Percentiles rank a stretch among this genome's conserved stretches.
phyloP scores from a whole-genome alignment of 176 grass and related monocot species.

The Musa acuminata region DNA sequence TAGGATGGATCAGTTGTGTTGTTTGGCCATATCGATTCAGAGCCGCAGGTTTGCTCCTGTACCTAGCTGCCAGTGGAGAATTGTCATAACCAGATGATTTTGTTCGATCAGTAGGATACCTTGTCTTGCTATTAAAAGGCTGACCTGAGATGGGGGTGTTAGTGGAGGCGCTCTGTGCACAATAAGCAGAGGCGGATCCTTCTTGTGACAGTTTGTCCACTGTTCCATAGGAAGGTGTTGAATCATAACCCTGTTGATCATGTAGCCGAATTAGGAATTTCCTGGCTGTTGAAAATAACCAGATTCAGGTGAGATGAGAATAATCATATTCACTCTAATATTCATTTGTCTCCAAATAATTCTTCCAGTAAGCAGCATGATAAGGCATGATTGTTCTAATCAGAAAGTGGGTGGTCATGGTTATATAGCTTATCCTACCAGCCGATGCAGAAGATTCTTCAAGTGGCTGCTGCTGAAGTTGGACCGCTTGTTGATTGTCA shows the following conservation, averaged over 20 bases:
- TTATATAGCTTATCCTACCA: slow-evolving; percentile 42
- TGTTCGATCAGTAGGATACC: neutral
- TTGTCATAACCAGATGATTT: neutral
- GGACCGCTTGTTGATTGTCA: slow-evolving; percentile 62
- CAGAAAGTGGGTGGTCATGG: slow-evolving; percentile 40
- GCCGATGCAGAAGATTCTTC: slow-evolving; percentile 42
- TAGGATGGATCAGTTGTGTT: neutral
- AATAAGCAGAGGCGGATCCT: slow-evolving; percentile 5
- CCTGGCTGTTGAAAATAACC: slow-evolving; percentile 2
- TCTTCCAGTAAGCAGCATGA: slow-evolving; percentile 2
- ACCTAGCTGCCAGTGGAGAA: slow-evolving; percentile 2
- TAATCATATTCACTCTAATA: slow-evolving; percentile 2
- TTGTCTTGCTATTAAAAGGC: neutral
- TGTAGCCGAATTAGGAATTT: too few species aligned
- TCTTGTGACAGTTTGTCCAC: neutral
- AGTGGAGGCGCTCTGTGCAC: too few species aligned
- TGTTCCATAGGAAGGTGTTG: neutral
- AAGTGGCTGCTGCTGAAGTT: slow-evolving; percentile 30
- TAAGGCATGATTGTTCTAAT: slow-evolving; percentile 1
- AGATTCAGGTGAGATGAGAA: neutral
- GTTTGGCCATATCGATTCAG: slow-evolving; percentile 7
- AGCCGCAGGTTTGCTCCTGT: neutral
- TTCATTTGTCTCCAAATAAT: slow-evolving; percentile 3
- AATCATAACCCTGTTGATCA: slow-evolving; percentile 15
- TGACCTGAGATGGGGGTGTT: slow-evolving; percentile 1